Conservation (phyloP, 2,329 filamentous ascomycete genomes). For the Penicillium griseofulvum region DNA sequence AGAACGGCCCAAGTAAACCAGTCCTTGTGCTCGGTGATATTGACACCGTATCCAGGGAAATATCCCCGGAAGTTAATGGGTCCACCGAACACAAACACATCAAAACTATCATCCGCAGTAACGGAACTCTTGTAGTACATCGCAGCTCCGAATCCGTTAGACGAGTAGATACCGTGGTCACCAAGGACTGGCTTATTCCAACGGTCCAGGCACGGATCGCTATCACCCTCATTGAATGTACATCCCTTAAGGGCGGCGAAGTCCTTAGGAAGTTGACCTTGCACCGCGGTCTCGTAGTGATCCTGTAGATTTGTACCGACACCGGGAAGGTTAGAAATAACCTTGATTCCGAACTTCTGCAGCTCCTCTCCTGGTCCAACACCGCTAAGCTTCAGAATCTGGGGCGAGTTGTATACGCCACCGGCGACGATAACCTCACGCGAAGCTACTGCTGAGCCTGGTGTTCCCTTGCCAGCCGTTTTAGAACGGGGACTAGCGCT, state of each 20-base stretch:
- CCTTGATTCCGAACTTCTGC: conserved; percentile 52
- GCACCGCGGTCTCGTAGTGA: conserved; percentile 41
- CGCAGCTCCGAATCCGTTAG: conserved; percentile 56
- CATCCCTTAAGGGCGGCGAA: conserved; percentile 34
- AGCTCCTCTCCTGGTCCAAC: conserved; percentile 58
- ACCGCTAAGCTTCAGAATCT: conserved; percentile 64
- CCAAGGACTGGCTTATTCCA: conserved; percentile 43
- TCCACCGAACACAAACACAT: conserved; percentile 56
- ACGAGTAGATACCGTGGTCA: conserved; percentile 44
- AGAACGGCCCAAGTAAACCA: conserved; percentile 51
- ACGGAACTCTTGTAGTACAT: conserved; percentile 39
- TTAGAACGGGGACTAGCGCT: conserved; percentile 43
- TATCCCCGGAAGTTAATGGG: conserved; percentile 58
- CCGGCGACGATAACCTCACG: conserved; percentile 48
- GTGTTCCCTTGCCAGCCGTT: conserved; percentile 28
- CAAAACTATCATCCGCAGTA: conserved; percentile 47
- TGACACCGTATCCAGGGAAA: conserved; percentile 44
- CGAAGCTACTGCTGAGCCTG: conserved; percentile 44
- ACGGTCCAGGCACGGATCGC: conserved; percentile 45
- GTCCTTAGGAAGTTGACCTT: conserved; percentile 41
- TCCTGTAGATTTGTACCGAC: conserved; percentile 66
- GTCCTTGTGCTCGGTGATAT: conserved; percentile 41
- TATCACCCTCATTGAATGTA: conserved; percentile 26
- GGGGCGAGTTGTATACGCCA: conserved; percentile 63
- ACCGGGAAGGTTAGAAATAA: conserved; percentile 57